These are phyloP conservation scores for Xylaria palmicola DNA, from an alignment of 495 filamentous ascomycete genomes.

Conservation along the genomic window DNA sequence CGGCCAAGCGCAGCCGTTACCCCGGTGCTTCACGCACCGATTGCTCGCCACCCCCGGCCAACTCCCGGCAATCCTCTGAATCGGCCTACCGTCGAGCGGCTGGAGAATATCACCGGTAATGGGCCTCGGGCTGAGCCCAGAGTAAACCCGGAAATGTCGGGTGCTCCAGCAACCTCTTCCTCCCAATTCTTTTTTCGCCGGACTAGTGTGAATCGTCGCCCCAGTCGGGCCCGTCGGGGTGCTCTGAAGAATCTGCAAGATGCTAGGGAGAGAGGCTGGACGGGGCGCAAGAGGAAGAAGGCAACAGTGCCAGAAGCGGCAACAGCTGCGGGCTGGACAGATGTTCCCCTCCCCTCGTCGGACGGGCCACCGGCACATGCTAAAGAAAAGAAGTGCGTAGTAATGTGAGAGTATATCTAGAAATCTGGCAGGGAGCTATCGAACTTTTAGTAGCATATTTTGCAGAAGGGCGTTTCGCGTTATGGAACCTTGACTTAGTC, in stretches of 20 bases:
- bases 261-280: conserved; percentile 55
- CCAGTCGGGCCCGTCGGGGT: conserved; percentile 52
- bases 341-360: conserved; percentile 37
- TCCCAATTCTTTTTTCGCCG: conserved; percentile 31
- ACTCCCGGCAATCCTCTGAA: conserved; percentile 37
- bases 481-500: neutral
- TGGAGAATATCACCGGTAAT: conserved; percentile 51
- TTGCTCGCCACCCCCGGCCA: conserved; percentile 42
- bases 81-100: conserved; percentile 45
- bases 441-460: neutral
- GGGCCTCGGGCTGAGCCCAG: conserved; percentile 19
- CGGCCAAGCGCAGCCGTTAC: conserved; percentile 28
- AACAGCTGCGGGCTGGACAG: conserved; percentile 48
- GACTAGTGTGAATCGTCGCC: conserved; percentile 39
- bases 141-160: neutral
- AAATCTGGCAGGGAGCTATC: neutral
- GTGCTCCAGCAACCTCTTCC: conserved; percentile 18
- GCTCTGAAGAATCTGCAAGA: conserved; percentile 56
- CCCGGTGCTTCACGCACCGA: conserved; percentile 41
- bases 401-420: conserved; percentile 46
- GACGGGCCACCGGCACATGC: conserved; percentile 12
- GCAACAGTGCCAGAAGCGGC: conserved; percentile 36
- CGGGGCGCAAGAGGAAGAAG: conserved; percentile 41
- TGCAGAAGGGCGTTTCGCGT: neutral
- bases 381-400: conserved; percentile 49